Conservation (phyloP, 257 asterid species). For the Solanum bulbocastanum region DNA sequence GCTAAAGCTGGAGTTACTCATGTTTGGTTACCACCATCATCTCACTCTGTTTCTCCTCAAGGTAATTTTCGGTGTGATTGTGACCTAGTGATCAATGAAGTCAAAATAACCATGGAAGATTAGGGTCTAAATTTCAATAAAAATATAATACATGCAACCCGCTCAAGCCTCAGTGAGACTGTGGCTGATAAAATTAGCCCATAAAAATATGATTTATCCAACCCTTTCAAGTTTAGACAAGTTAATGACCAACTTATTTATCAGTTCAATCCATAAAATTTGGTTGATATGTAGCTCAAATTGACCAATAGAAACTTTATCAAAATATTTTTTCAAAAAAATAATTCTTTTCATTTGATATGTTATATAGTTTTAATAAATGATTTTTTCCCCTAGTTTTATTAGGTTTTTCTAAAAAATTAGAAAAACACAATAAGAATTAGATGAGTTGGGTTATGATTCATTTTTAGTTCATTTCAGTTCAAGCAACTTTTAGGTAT, state of each 20-base stretch:
- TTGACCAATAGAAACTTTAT: too few species aligned
- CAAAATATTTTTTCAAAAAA: too few species aligned
- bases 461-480: too few species aligned
- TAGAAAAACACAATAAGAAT: too few species aligned
- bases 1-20: slow-evolving; percentile 69
- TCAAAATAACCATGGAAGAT: neutral
- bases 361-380: too few species aligned
- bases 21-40: slow-evolving; percentile 90
- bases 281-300: too few species aligned
- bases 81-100: neutral
- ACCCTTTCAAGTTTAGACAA: neutral
- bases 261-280: neutral
- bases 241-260: neutral
- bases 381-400: too few species aligned
- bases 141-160: neutral
- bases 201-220: neutral
- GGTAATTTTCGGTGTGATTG: slow-evolving; percentile 17
- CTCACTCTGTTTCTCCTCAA: slow-evolving; percentile 52
- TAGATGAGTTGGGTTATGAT: too few species aligned
- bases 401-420: too few species aligned
- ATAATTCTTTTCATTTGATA: too few species aligned
- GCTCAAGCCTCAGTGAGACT: neutral
- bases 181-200: neutral
- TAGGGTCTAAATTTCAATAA: neutral
- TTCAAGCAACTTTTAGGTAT: too few species aligned